Percentiles rank a stretch among this genome's conserved stretches.
phyloP scores from a whole-genome alignment of 2,329 filamentous ascomycete species.

The Pestalotiopsis sp. region DNA sequence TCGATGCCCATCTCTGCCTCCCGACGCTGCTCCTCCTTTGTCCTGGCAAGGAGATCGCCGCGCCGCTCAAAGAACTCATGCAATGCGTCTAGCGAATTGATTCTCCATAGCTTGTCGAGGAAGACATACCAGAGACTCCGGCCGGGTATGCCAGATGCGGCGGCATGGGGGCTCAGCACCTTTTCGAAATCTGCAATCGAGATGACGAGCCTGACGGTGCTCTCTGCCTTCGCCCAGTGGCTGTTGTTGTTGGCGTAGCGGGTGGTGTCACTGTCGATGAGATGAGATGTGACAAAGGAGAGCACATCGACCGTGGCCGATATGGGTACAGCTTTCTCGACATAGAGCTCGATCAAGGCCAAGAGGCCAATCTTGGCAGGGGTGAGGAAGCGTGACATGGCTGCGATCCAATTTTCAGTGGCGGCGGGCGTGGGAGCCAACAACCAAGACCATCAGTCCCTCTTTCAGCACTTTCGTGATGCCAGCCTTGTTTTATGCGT shows the following conservation, averaged over 20 bases:
- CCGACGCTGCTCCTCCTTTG: slow-evolving; percentile 60
- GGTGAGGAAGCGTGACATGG: slow-evolving; percentile 83
- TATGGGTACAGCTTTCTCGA: slow-evolving; percentile 67
- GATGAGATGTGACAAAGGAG: slow-evolving; percentile 74
- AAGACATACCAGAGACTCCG: slow-evolving; percentile 87
- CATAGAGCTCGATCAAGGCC: slow-evolving; percentile 80
- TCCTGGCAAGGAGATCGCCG: slow-evolving; percentile 59
- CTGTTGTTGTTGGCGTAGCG: slow-evolving; percentile 30
- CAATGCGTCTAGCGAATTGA: slow-evolving; percentile 81
- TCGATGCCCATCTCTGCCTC: slow-evolving; percentile 55
- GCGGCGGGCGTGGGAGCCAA: background rate
- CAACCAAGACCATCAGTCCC: background rate
- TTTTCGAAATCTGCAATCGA: slow-evolving; percentile 61
- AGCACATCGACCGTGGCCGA: slow-evolving; percentile 74
- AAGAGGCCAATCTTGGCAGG: slow-evolving; percentile 85
- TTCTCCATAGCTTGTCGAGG: slow-evolving; percentile 77
- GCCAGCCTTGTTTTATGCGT: background rate
- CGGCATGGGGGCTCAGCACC: slow-evolving; percentile 53
- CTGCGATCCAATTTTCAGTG: background rate
- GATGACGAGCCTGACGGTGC: slow-evolving; percentile 53
- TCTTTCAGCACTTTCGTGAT: background rate
- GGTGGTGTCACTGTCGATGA: slow-evolving; percentile 54
- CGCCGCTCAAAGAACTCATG: slow-evolving; percentile 72
- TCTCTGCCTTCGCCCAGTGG: slow-evolving; percentile 51
- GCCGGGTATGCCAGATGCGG: slow-evolving; percentile 65